These are phyloP conservation scores for Leptoxyphium fumago DNA, from an alignment of 2,329 filamentous ascomycete species.

Conservation along the genomic window DNA sequence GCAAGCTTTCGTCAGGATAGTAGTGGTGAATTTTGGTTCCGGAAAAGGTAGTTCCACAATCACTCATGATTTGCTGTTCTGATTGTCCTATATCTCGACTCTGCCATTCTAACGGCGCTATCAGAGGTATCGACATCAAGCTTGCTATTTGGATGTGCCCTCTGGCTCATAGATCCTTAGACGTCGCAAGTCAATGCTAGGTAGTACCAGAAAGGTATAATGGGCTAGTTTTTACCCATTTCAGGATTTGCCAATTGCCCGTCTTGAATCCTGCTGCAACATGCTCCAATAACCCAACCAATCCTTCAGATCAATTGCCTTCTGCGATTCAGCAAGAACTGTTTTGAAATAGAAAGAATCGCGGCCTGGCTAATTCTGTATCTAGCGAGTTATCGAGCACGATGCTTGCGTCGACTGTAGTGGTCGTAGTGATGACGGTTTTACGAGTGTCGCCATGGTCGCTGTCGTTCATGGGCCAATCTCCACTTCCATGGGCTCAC, in stretches of 20 bases:
- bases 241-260: neutral
- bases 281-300: too few species aligned
- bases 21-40: neutral
- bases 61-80: neutral
- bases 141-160: neutral
- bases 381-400: too few species aligned
- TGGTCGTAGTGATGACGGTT: too few species aligned
- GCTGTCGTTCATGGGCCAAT: too few species aligned
- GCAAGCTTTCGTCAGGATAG: too few species aligned
- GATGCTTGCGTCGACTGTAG: too few species aligned
- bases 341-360: too few species aligned
- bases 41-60: neutral
- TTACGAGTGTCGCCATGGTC: too few species aligned
- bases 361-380: too few species aligned
- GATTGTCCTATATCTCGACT: neutral
- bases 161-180: neutral
- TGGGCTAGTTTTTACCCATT: neutral
- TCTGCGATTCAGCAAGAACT: too few species aligned
- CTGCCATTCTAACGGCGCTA: neutral
- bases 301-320: too few species aligned
- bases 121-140: neutral
- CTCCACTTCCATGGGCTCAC: too few species aligned
- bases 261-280: neutral
- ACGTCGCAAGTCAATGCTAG: neutral
- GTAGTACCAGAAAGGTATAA: neutral